Evolutionary conservation across 2,329 filamentous ascomycete species (phyloP).

Genomic region (Ophiostoma australiae): DNA sequence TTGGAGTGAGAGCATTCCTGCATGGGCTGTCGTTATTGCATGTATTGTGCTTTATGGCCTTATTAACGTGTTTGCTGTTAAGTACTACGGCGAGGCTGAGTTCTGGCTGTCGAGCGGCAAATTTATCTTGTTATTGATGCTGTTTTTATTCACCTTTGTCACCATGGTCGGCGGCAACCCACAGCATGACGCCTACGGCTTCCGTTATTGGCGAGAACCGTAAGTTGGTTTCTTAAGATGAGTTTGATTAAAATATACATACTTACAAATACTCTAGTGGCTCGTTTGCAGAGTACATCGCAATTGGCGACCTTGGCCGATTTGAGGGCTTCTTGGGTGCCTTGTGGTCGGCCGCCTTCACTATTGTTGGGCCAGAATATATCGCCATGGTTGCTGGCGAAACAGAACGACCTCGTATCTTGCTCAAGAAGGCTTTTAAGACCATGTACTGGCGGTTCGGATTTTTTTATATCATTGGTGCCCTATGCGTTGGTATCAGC

Average conservation of each 20-base stretch:
- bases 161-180: conserved; percentile 55
- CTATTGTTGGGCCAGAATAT: conserved; percentile 51
- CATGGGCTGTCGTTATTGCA: conserved; percentile 51
- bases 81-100: conserved; percentile 39
- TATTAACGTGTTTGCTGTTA: conserved; percentile 35
- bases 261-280: conserved; percentile 29
- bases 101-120: conserved; percentile 46
- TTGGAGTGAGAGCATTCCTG: conserved; percentile 44
- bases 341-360: conserved; percentile 39
- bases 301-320: conserved; percentile 41
- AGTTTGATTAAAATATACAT: background rate
- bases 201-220: conserved; percentile 42
- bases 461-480: conserved; percentile 62
- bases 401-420: conserved; percentile 61
- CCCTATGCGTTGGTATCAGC: conserved; percentile 62
- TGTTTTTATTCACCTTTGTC: conserved; percentile 53
- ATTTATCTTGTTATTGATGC: conserved; percentile 48
- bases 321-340: conserved; percentile 30
- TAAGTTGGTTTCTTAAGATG: background rate
- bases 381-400: conserved; percentile 66
- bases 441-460: conserved; percentile 65
- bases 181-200: conserved; percentile 42
- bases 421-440: conserved; percentile 62
- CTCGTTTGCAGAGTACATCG: conserved; percentile 35
- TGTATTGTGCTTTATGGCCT: conserved; percentile 38